Percentiles rank a stretch among this genome's conserved stretches.
Evolutionary conservation across 768 basidiomycete species (phyloP).

Genomic region (Aureoboletus auriporus): DNA sequence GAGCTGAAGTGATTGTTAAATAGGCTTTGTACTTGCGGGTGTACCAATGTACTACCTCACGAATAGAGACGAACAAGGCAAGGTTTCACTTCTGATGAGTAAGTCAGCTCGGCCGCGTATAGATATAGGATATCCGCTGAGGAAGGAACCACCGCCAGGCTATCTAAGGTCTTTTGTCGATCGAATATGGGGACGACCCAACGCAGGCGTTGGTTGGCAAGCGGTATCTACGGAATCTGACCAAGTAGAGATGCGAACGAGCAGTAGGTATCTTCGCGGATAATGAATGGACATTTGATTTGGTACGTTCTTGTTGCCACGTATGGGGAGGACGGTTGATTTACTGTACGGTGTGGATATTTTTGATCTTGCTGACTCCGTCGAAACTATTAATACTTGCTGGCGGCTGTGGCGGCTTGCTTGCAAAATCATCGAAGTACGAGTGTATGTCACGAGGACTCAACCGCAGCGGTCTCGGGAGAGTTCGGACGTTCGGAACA

Average conservation of each 20-base stretch:
- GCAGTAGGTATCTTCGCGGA: background rate
- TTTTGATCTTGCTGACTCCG: too few species aligned
- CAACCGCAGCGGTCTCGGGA: too few species aligned
- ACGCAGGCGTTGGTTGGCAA: conserved; percentile 66
- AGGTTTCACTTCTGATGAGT: conserved; percentile 32
- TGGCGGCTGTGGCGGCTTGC: too few species aligned
- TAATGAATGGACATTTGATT: too few species aligned
- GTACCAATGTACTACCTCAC: conserved; percentile 84
- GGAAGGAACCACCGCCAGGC: conserved; percentile 24
- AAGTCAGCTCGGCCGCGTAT: conserved; percentile 19
- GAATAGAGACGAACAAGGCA: conserved; percentile 44
- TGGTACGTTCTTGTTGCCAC: background rate
- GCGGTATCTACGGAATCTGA: conserved; percentile 68
- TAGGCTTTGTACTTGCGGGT: conserved; percentile 76
- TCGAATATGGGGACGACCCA: conserved; percentile 48
- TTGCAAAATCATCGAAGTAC: too few species aligned
- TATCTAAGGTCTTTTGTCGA: conserved; percentile 40
- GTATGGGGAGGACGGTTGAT: background rate
- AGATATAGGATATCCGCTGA: conserved; percentile 1
- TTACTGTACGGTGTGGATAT: too few species aligned
- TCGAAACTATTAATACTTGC: too few species aligned
- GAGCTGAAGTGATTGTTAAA: background rate
- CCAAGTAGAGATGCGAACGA: conserved; percentile 54
- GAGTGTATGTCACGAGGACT: too few species aligned
- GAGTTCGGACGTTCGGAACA: too few species aligned